Evolutionary conservation across 163 green algal species (phyloP).

Genomic region (Smithsoniella earleae): DNA sequence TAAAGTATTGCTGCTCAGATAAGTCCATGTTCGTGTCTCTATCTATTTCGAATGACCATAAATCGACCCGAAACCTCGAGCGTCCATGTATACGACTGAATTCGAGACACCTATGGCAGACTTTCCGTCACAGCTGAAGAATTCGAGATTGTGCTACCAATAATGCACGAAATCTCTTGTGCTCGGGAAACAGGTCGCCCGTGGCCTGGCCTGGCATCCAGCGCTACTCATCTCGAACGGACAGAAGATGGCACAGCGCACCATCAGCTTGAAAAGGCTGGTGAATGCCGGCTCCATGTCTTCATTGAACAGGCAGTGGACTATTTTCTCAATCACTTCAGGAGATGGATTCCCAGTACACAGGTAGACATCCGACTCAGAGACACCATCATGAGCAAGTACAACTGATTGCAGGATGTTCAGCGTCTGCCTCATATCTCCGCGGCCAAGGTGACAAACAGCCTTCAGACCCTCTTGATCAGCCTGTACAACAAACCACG

Average conservation of each 20-base stretch:
- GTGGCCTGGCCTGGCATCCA: too few relatives aligned
- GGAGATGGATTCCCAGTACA: constrained; percentile 84
- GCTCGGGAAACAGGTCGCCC: too few relatives aligned
- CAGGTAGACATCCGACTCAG: constrained; percentile 68
- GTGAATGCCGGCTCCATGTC: constrained; percentile 52
- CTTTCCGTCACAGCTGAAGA: too few relatives aligned
- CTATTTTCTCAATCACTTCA: constrained; percentile 66
- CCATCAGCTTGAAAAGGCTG: constrained; percentile 29
- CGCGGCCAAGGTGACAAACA: constrained; percentile 49
- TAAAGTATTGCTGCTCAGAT: too few relatives aligned
- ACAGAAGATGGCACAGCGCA: not conserved
- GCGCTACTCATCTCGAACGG: too few relatives aligned
- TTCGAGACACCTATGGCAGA: too few relatives aligned
- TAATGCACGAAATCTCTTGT: too few relatives aligned
- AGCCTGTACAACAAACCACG: constrained; percentile 47
- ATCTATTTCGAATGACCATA: too few relatives aligned
- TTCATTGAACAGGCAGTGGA: constrained; percentile 77
- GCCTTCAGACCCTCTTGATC: constrained; percentile 61
- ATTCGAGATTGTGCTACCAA: too few relatives aligned
- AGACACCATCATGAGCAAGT: constrained; percentile 60
- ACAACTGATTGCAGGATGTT: constrained; percentile 83
- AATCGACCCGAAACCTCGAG: too few relatives aligned
- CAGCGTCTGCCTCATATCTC: constrained; percentile 90
- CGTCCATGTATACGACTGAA: too few relatives aligned
- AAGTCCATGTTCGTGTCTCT: too few relatives aligned